Percentiles rank a stretch among this genome's conserved stretches.
Evolutionary conservation across 192 early-diverging fungal genomes (phyloP).

Genomic region (Podila verticillata): DNA sequence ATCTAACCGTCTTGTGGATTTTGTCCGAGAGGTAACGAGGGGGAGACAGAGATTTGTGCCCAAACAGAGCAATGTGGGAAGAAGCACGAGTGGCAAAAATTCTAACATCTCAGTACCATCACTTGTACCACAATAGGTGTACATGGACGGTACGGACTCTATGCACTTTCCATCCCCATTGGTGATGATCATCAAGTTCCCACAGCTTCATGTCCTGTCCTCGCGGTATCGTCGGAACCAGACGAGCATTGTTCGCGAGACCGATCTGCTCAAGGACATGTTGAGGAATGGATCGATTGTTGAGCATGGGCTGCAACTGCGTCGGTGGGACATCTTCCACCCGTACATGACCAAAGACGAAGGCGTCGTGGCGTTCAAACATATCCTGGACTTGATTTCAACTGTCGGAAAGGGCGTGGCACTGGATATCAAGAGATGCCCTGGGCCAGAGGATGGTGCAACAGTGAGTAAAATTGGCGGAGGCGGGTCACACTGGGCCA

Average conservation of each 20-base stretch:
- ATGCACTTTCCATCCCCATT: constrained; percentile 54
- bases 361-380: constrained; percentile 31
- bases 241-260: constrained; percentile 52
- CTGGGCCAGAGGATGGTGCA: background rate
- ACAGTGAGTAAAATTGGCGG: background rate
- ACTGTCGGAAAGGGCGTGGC: constrained; percentile 17
- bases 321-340: constrained; percentile 53
- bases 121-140: constrained; percentile 27
- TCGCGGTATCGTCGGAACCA: constrained; percentile 53
- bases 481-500: constrained; percentile 36
- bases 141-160: constrained; percentile 61
- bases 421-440: constrained; percentile 31
- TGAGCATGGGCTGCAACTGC: constrained; percentile 34
- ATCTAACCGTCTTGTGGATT: constrained; percentile 44
- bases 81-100: background rate
- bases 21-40: constrained; percentile 53
- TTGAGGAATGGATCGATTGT: constrained; percentile 43
- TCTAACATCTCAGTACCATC: background rate
- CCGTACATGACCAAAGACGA: constrained; percentile 59
- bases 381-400: constrained; percentile 34
- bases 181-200: constrained; percentile 65
- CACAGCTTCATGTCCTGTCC: constrained; percentile 43
- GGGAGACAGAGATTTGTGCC: background rate
- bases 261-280: constrained; percentile 54
- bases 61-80: background rate